Evolutionary conservation across 208 protist genomes (phyloP).

Genomic region (Acanthamoeba lugdunensis): DNA sequence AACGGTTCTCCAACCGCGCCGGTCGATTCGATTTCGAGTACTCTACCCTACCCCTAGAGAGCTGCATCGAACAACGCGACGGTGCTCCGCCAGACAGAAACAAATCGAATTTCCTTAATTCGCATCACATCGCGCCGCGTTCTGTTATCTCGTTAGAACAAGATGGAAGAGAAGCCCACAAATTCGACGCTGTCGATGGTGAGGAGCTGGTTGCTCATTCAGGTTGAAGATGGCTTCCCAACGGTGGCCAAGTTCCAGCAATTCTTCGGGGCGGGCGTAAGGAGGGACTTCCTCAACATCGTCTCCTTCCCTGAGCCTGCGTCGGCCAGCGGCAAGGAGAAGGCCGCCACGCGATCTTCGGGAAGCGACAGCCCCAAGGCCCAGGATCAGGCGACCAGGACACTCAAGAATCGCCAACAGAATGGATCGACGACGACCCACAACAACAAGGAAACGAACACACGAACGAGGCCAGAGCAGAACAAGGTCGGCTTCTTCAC

Average conservation of each 20-base stretch:
- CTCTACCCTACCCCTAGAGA: background rate
- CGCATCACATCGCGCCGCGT: background rate
- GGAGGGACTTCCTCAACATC: background rate
- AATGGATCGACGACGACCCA: background rate
- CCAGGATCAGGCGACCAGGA: background rate
- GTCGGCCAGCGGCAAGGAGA: background rate
- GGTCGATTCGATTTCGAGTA: background rate
- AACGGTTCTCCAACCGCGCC: too few relatives aligned
- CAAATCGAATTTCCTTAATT: conserved; percentile 2
- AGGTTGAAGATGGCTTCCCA: conserved; percentile 5
- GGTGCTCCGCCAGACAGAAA: background rate
- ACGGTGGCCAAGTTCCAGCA: conserved; percentile 7
- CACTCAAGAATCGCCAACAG: background rate
- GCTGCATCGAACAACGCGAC: background rate
- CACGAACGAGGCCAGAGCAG: background rate
- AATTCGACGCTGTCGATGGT: conserved; percentile 8
- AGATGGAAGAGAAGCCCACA: background rate
- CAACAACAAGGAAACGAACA: background rate
- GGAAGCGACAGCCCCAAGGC: conserved; percentile 8
- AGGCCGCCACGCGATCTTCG: background rate
- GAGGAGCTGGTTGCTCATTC: background rate
- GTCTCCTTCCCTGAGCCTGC: background rate
- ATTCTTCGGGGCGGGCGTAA: background rate
- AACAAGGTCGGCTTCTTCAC: background rate
- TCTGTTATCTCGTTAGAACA: background rate